Evolutionary conservation across 371 early-diverging fungal genomes (phyloP).

Genomic region (Lichtheimia ramosa): DNA sequence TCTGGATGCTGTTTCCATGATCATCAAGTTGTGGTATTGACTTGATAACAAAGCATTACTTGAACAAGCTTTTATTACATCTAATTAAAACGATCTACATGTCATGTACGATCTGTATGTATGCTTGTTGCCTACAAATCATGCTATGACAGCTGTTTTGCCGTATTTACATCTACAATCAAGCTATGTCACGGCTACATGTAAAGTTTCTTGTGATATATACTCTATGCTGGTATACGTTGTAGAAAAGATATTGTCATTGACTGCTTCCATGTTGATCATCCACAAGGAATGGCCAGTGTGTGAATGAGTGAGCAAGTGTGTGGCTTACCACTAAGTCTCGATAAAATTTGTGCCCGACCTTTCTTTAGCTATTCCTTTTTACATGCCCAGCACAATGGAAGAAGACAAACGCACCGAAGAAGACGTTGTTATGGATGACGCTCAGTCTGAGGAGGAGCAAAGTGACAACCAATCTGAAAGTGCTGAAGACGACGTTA

Average conservation of each 20-base stretch:
- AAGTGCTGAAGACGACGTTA: slow-evolving; percentile 20
- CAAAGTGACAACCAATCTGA: slow-evolving; percentile 34
- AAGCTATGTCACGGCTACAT: not conserved
- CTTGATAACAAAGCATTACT: not conserved
- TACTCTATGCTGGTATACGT: not conserved
- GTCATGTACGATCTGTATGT: not conserved
- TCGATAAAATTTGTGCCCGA: not conserved
- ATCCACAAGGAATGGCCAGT: not conserved
- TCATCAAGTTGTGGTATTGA: slow-evolving; percentile 6
- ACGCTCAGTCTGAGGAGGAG: slow-evolving; percentile 27
- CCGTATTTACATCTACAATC: not conserved
- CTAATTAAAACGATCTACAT: not conserved
- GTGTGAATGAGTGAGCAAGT: not conserved
- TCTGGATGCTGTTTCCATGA: not conserved
- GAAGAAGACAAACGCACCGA: slow-evolving; percentile 11
- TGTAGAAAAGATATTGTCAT: not conserved
- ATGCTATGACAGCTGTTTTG: not conserved
- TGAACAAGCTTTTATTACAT: not conserved
- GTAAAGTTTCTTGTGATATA: not conserved
- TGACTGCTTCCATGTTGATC: not conserved
- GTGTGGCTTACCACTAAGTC: not conserved
- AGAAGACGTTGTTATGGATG: slow-evolving; percentile 20
- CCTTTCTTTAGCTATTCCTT: not conserved
- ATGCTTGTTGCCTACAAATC: not conserved
- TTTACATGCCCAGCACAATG: not conserved